Conservation (phyloP, 1,284 basidiomycete genomes). For the Ustanciosporium gigantosporum region DNA sequence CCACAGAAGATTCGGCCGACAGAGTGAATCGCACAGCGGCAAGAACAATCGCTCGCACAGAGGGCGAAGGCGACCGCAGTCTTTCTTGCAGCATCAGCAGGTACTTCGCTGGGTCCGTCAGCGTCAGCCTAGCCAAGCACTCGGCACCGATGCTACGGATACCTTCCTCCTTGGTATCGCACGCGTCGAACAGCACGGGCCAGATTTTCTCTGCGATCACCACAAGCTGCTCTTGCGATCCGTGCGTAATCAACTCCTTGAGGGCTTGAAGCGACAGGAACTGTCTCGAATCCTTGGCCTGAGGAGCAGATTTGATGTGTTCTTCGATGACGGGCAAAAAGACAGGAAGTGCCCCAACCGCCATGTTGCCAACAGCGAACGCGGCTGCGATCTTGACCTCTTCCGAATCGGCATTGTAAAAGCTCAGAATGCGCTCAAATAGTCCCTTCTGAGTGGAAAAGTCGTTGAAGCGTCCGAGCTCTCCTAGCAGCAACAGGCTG, state of each 20-base stretch:
- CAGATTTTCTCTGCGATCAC: slow-evolving; percentile 83
- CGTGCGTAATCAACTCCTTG: slow-evolving; percentile 94
- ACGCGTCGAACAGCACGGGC: slow-evolving; percentile 67
- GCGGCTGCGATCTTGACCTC: slow-evolving; percentile 51
- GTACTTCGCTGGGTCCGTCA: slow-evolving; percentile 83
- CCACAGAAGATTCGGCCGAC: slow-evolving; percentile 74
- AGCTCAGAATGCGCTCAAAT: slow-evolving; percentile 38
- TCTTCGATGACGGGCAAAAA: slow-evolving; percentile 85
- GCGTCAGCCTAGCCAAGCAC: slow-evolving; percentile 91
- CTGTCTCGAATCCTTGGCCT: slow-evolving; percentile 60
- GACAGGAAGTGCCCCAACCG: slow-evolving; percentile 82
- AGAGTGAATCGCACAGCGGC: slow-evolving; percentile 95
- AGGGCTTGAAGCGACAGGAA: slow-evolving; percentile 81
- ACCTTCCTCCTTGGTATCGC: slow-evolving; percentile 72
- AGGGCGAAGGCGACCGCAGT: slow-evolving; percentile 65
- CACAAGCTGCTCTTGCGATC: slow-evolving; percentile 78
- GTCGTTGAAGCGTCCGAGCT: slow-evolving; percentile 44
- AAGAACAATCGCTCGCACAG: slow-evolving; percentile 79
- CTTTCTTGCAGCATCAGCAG: slow-evolving; percentile 70
- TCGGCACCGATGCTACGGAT: slow-evolving; percentile 92
- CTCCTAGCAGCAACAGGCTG: slow-evolving; percentile 46
- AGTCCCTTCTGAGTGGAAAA: slow-evolving; percentile 23
- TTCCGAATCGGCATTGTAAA: slow-evolving; percentile 35
- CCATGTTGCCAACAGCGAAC: slow-evolving; percentile 76
- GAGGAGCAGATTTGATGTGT: slow-evolving; percentile 67